Evolutionary conservation across 495 filamentous ascomycete species (phyloP), one percentile per base, ranked within the genome.

Genomic region (Daldinia grandis): DNA sequence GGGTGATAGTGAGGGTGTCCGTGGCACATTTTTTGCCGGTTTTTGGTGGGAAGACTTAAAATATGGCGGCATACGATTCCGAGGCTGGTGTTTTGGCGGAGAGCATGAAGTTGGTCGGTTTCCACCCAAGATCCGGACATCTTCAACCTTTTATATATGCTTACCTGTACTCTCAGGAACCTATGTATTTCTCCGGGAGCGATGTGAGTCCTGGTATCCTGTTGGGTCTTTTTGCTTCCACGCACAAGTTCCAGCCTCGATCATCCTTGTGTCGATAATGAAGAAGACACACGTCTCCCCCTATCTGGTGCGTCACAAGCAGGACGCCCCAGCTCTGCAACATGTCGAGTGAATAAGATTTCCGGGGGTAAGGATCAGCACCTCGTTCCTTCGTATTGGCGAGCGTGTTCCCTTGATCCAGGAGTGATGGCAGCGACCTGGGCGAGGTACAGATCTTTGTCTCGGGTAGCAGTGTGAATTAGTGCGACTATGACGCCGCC

Each of bases 1-100:
- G 77, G 67, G 37, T 83, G 81, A 40, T 74, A 71, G 55, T 78
- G 79, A 59, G 81, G 80, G 44, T 81, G 80, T 56, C 81, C 80
- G 75, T 81, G 77, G 38, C 81, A 83, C 81, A 83, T 83, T 56
- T 56, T 49, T 72, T 65, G 59, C 38, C 53, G 58, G 64, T 27
- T 54, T 30, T 65, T 24, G 33, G 15, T 57, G 17, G 14, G 19
- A 21, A 33, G 54, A 40, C 3, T 31, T 19, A 42, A 19, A 30
- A 37, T 40, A 55, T 62, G 30, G 53, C 49, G 57, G 27, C 56
- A 60, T 4, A 31, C 50, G 33, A 56, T 56, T 68, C 57, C 55
- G 30, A 63, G 56, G 31, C 30, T 25, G 19, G 24, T 54, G 44
- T 60, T 72, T 60, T 57, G 58, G 35, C 63, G 17, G 25, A 68